phyloP scores from a whole-genome alignment of 78 protist genomes.

The Tieghemostelium lacteum region DNA sequence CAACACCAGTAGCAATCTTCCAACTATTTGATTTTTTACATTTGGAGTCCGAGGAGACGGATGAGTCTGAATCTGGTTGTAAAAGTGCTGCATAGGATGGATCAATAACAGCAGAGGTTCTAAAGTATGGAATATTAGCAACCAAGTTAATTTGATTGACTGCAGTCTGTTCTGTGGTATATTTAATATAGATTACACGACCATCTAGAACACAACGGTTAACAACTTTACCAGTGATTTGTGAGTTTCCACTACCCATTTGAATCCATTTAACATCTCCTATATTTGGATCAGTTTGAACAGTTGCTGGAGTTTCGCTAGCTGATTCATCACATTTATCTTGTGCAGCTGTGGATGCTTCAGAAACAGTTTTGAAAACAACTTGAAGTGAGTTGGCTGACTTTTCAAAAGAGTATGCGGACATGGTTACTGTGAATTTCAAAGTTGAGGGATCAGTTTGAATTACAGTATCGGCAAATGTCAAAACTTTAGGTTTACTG shows the following conservation, averaged over 20 bases:
- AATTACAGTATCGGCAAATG: neutral
- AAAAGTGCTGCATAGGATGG: neutral
- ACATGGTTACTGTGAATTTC: neutral
- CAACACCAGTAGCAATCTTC: neutral
- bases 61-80: neutral
- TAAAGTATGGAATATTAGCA: neutral
- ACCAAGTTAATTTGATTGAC: neutral
- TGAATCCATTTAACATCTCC: neutral
- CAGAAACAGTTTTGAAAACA: neutral
- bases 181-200: neutral
- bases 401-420: neutral
- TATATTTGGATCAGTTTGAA: neutral
- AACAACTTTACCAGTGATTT: neutral
- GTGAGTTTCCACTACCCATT: neutral
- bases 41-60: neutral
- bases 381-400: neutral
- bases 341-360: neutral
- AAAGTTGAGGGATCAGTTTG: neutral
- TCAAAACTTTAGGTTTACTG: neutral
- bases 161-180: neutral
- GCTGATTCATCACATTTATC: neutral
- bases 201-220: neutral
- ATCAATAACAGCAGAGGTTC: neutral
- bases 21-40: neutral
- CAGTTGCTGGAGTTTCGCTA: neutral